Evolutionary conservation across 2,329 filamentous ascomycete genomes (phyloP), one percentile per base, ranked within the genome.

Genomic region (Arthrobotrys sphaeroides): DNA sequence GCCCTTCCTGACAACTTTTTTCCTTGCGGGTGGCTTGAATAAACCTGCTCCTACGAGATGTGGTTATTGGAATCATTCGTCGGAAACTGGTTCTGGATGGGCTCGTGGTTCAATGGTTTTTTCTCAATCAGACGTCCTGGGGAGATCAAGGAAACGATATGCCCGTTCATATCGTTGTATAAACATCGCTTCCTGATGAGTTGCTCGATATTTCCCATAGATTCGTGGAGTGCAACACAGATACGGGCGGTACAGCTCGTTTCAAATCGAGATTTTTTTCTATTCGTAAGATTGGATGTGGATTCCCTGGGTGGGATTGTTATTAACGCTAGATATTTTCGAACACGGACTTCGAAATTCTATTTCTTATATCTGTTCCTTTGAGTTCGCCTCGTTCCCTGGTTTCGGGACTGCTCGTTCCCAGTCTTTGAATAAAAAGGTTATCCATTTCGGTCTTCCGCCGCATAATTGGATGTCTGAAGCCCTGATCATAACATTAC

Each of bases 181-280:
- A 55, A 53, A 45, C 45, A 64, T 69, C 64, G 72, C 72, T 69
- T 75, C 22, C 72, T 75, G 72, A 75, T 75, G 72, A 75, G 72
- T 75, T 75, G 72, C 72, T 69, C 72, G 28, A 73, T 49, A 57
- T 40, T 51, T 49, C 62, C 64, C 72, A 75, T 42, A 75, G 72
- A 68, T 75, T 13, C 64, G 72, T 75, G 72, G 72, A 75, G 72
- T 69, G 72, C 72, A 75, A 60, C 72, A 75, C 72, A 75, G 72
- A 75, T 75, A 75, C 72, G 72, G 72, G 72, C 72, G 72, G 72
- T 75, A 75, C 64, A 75, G 13, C 55, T 69, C n/a, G 2, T 36
- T 43, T 62, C 16, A n/a, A 16, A 13, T 16, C 2, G 28, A n/a
- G 5, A 31, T 33, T 9, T 7, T 9, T 28, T 28, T 10, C 24